Conservation (phyloP, 2,329 filamentous ascomycete genomes). For the Parafenestella ontariensis region DNA sequence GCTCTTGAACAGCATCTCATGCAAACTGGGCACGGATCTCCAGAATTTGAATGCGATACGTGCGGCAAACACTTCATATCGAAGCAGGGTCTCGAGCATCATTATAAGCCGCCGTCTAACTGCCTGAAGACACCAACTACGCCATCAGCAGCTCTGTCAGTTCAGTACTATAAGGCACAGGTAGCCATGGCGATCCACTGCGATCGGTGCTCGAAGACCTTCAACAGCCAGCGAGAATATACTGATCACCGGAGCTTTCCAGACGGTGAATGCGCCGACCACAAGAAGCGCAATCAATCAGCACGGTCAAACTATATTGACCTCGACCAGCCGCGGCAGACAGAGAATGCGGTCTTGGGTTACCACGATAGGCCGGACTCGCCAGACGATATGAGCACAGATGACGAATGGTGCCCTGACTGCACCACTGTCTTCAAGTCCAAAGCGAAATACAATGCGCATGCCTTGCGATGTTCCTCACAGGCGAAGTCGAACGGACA, state of each 20-base stretch:
- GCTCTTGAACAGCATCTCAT: constrained; percentile 29
- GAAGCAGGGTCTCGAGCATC: background rate
- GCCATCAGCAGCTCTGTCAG: too few relatives aligned
- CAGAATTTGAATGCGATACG: constrained; percentile 4
- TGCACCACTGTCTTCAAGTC: constrained; percentile 33
- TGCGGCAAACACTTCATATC: constrained; percentile 9
- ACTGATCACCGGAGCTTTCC: constrained; percentile 17
- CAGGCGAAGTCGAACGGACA: background rate
- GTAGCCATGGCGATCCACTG: constrained; percentile 8
- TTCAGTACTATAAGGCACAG: too few relatives aligned
- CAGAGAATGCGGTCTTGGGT: background rate
- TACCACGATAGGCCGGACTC: constrained; percentile 14
- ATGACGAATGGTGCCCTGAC: constrained; percentile 15
- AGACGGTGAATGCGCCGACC: constrained; percentile 22
- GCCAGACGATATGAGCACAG: constrained; percentile 10
- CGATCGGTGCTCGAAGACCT: constrained; percentile 19
- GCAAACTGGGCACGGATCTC: constrained; percentile 13
- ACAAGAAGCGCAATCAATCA: background rate
- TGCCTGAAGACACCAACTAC: constrained; percentile 7
- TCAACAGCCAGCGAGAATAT: constrained; percentile 11
- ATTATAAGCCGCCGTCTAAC: constrained; percentile 11
- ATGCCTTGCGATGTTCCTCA: constrained; percentile 29
- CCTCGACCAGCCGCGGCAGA: constrained; percentile 14
- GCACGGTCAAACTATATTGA: constrained; percentile 11
- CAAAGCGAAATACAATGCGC: constrained; percentile 18